Evolutionary conservation across 192 early-diverging fungal species (phyloP).

Genomic region (Dissophora ornata): DNA sequence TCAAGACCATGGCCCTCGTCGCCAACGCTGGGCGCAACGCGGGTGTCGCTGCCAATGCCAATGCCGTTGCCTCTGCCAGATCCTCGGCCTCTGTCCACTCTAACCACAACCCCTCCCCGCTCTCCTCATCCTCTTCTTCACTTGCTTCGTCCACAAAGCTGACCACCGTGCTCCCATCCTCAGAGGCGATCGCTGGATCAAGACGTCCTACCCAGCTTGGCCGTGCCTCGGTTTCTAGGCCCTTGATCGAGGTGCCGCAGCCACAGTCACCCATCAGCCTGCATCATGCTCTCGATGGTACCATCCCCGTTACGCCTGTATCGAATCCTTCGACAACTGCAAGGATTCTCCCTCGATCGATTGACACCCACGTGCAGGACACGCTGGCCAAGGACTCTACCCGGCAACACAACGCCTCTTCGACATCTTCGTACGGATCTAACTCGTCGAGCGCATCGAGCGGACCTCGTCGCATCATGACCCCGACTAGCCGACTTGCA

Average conservation of each 20-base stretch:
- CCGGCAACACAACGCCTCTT: background rate
- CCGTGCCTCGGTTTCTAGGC: background rate
- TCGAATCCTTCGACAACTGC: background rate
- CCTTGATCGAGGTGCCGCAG: conserved; percentile 32
- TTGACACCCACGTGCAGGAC: conserved; percentile 35
- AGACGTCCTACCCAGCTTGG: background rate
- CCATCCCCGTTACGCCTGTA: conserved; percentile 3
- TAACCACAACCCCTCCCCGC: background rate
- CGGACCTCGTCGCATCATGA: conserved; percentile 48
- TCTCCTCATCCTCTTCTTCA: conserved; percentile 17
- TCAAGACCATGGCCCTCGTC: conserved; percentile 27
- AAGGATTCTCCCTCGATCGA: conserved; percentile 21
- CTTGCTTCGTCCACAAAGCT: conserved; percentile 1
- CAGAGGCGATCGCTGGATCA: background rate
- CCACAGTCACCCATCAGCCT: conserved; percentile 38
- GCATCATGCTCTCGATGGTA: conserved; percentile 47
- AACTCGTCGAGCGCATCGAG: no score
- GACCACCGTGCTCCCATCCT: background rate
- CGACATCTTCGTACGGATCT: conserved; percentile 4
- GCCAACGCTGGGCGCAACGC: conserved; percentile 25
- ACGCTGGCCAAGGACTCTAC: conserved; percentile 42
- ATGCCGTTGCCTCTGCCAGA: conserved; percentile 15
- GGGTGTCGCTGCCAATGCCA: conserved; percentile 22
- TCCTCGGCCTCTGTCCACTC: conserved; percentile 15
- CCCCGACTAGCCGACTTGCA: conserved; percentile 57